Percentiles rank a stretch among this genome's conserved stretches.
phyloP scores from a whole-genome alignment of 2,329 filamentous ascomycete genomes.

The Proliferodiscus dingleyae region DNA sequence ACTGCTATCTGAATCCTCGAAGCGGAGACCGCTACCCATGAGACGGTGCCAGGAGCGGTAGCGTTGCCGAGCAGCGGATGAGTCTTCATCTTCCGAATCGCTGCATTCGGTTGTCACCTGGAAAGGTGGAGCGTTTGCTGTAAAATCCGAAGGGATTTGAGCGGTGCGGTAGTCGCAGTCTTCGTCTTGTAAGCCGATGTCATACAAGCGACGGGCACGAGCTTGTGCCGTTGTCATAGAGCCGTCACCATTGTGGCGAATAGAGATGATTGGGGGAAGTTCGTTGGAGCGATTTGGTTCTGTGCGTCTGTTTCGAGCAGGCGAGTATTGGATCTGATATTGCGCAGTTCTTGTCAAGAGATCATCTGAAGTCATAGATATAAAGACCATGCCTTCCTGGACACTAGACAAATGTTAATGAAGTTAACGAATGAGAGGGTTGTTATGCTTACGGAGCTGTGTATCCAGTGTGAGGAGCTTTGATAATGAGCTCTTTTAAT shows the following conservation, averaged over 20 bases:
- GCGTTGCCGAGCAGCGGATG: slow-evolving; percentile 9
- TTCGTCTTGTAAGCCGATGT: slow-evolving; percentile 34
- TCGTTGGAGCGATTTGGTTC: slow-evolving; percentile 28
- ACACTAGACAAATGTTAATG: slow-evolving; percentile 49
- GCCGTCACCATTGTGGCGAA: slow-evolving; percentile 49
- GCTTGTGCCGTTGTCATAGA: slow-evolving; percentile 41
- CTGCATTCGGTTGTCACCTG: slow-evolving; percentile 55
- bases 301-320: slow-evolving; percentile 18
- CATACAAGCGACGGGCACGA: slow-evolving; percentile 42
- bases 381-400: slow-evolving; percentile 86
- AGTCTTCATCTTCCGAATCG: slow-evolving; percentile 49
- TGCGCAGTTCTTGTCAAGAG: slow-evolving; percentile 66
- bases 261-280: slow-evolving; percentile 42
- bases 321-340: slow-evolving; percentile 66
- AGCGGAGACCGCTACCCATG: slow-evolving; percentile 42
- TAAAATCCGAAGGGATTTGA: slow-evolving; percentile 54
- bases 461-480: slow-evolving; percentile 73
- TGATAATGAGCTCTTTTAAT: slow-evolving; percentile 81
- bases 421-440: background rate
- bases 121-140: slow-evolving; percentile 43
- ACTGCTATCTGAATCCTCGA: slow-evolving; percentile 38
- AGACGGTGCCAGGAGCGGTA: slow-evolving; percentile 48
- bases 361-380: slow-evolving; percentile 79
- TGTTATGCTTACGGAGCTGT: slow-evolving; percentile 74
- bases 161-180: slow-evolving; percentile 43